phyloP scores from a whole-genome alignment of 2,329 filamentous ascomycete genomes.

The Trichoderma koningiopsis region DNA sequence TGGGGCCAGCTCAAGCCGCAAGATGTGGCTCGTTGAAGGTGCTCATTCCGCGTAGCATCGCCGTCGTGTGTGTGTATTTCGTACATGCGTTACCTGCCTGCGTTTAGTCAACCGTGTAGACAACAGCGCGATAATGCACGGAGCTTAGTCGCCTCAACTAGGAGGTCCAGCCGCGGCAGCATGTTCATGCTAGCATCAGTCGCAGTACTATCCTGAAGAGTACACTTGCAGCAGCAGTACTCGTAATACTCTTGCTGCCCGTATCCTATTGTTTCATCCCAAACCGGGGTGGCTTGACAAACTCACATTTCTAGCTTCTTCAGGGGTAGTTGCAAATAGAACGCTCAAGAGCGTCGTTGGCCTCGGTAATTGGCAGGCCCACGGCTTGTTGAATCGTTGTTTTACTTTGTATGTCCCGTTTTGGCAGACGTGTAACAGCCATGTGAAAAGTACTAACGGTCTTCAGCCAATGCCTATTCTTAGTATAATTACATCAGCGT shows the following conservation, averaged over 20 bases:
- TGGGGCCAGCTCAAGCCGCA: conserved; percentile 22
- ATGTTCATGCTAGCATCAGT: background rate
- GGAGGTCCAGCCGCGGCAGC: background rate
- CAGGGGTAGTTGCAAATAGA: conserved; percentile 24
- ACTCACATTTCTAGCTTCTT: conserved; percentile 17
- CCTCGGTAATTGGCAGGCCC: conserved; percentile 26
- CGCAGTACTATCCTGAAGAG: background rate
- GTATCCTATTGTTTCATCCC: conserved; percentile 25
- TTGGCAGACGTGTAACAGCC: background rate
- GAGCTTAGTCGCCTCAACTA: conserved; percentile 1
- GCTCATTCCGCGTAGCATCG: conserved; percentile 22
- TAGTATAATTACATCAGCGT: background rate
- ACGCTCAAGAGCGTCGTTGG: conserved; percentile 20
- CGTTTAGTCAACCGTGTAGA: background rate
- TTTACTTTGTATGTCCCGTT: conserved; percentile 10
- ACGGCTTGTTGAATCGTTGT: conserved; percentile 12
- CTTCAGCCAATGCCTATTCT: background rate
- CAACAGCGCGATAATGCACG: background rate
- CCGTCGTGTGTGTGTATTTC: conserved; percentile 1
- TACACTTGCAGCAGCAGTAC: background rate
- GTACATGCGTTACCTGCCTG: conserved; percentile 15
- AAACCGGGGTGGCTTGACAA: conserved; percentile 25
- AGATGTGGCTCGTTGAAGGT: conserved; percentile 7
- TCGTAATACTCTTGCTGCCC: background rate
- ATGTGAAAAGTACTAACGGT: background rate